Evolutionary conservation across 2,329 filamentous ascomycete genomes (phyloP), one percentile per base, ranked within the genome.

Genomic region (Ustulina deusta): DNA sequence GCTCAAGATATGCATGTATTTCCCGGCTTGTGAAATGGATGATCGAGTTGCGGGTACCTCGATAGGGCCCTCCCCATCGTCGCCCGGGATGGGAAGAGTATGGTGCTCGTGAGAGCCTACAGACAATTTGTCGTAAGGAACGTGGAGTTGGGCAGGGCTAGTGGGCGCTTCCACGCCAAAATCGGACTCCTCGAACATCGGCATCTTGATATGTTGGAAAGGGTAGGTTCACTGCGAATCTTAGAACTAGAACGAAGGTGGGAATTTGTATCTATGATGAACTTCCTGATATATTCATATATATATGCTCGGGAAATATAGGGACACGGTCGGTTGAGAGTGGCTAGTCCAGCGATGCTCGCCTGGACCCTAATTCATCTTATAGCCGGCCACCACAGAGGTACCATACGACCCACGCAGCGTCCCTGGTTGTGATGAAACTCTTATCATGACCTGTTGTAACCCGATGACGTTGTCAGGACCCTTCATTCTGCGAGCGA

Each of bases 1-100:
- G 74, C 89, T 91, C 75, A 93, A 83, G 75, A 87, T 89, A 84
- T 93, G 91, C 90, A 93, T 93, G 80, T 90, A 90, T 72, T 86
- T 84, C 51, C 86, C 81, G 29, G 87, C 88, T 80, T 93, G 89
- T 36, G 90, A 89, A 70, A 92, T 87, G 61, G 89, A 86, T 61
- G 88, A 91, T 72, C 89, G 83, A 63, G 89, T 87, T 27, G 91
- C 90, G 46, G 91, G 90, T 54, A 93, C 84, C 81, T 93, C 91
- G 74, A 93, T 87, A 49, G 89, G 83, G 61, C 84, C 85, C 67
- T 83, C 75, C 20, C 77, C 81, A 54, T 80, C 72, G 29, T 83
- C 83, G 48, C 79, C 80, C 36, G 85, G 84, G 63, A 84, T 81
- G 59, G 79, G 71, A 40, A 85, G 68, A 34, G 11, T 49, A 2